Base-by-base conservation (phyloP, 176 grass and related monocot genomes). In the Miscanthus lutarioriparius region DNA sequence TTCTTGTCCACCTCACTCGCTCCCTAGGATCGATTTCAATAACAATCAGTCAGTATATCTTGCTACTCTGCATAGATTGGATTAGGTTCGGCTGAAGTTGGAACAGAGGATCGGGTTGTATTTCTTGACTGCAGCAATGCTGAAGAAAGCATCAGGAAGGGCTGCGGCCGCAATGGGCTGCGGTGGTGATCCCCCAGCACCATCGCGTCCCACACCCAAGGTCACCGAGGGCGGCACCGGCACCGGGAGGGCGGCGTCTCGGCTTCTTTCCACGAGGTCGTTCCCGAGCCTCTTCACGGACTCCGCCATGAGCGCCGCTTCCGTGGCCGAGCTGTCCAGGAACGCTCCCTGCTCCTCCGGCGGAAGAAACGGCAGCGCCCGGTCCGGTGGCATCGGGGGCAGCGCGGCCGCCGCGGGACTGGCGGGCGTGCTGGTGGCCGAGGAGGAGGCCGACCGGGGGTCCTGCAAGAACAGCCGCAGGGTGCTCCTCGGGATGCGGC, bases 401-500 rank as follows among this genome's bases (percentile, higher is more conserved):
- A 33, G 12, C 70, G 11, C 36, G 26, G 85, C 36, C 13, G 26
- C 75, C 36, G 85, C 75, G 35, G 87, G 81, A 2, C 75, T 88
- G 7, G 87, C 81, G 2, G 75, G 44, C 11, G 81, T 88, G 35
- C 87, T 88, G 23, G 75, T 80, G 44, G 26, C 44, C 20, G 68
- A 68, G 3, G 81, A 69, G 3, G 75, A 88, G 41, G 86, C 68
- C 10, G 81, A 75, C 12, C 2, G 4, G 8, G 75, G 68, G 8
- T 5, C 9, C 47, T 19, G 61, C 68, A 14, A 32, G 62, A 64
- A 22, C 35, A 74, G 1, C 9, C 68, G 67, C 40, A 84, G 87
- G 81, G 81, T 88, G 75, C 68, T 88, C 14, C 47, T 81, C 35
- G 85, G 85, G 70, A 75, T 75, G 85, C 81, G 68, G 56, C 74